Evolutionary conservation across 768 basidiomycete species (phyloP), one percentile per base, ranked within the genome.

Genomic region (Boletellus sp.): DNA sequence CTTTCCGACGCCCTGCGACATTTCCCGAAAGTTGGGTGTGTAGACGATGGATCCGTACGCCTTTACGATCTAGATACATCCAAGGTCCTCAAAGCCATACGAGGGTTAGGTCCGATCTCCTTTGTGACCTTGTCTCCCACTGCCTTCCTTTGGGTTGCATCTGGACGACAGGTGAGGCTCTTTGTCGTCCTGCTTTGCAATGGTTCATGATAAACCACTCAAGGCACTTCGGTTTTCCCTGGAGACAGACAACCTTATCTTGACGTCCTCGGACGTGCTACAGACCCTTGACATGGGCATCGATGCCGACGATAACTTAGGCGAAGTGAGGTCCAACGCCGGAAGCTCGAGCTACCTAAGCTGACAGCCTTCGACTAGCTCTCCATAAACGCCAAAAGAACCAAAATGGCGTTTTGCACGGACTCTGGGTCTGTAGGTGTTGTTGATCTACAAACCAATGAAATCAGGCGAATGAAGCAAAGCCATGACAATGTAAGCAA

Each of bases 371-470:
- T 28, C 9, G 28, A 4, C 28, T 10, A 28, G 28, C 28, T 28
- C 28, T 28, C 28, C 28, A 28, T 28, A 56, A 84, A 80, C 66
- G 55, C 62, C 24, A 77, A 78, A 72, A 73, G 57, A 59, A 79
- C 64, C 56, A 59, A 55, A 44, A 61, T 91, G 37, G 87, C 85
- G 5, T 90, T 87, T 64, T 28, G 28, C 28, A 28, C 28, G 9
- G 90, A 92, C 65, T 78, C 78, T 17, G 90, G 90, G 0, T 55
- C 60, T 15, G 84, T 89, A 12, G 88, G 89, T 0, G 68, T 83
- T 17, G 63, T 90, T 9, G 83, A 90, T 49, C 61, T 88, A 4
- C 64, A 74, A 12, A 79, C 72, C 13, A 70, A 70, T 40, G 55
- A 55, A 6, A 56, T 86, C n/a, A 65, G 60, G 3, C 74, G 68